Conservation (phyloP, 495 filamentous ascomycete genomes). For the Lepraria neglecta region DNA sequence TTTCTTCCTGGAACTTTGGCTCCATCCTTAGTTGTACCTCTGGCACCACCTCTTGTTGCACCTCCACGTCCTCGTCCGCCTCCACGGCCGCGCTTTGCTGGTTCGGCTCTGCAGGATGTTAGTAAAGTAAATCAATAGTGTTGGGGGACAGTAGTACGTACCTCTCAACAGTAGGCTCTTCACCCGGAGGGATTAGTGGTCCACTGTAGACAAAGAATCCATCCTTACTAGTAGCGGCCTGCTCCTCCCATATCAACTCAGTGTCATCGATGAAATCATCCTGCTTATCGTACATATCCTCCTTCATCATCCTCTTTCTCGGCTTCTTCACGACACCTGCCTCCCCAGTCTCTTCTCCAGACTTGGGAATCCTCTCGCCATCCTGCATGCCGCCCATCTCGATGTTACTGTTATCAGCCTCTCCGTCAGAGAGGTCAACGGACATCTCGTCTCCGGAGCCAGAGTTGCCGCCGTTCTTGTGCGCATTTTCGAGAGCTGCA, state of each 20-base stretch:
- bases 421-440: slow-evolving; percentile 48
- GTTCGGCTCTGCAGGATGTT: slow-evolving; percentile 27
- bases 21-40: slow-evolving; percentile 33
- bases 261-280: slow-evolving; percentile 98
- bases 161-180: slow-evolving; percentile 79
- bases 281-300: slow-evolving; percentile 92
- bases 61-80: slow-evolving; percentile 47
- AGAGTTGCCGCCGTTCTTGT: slow-evolving; percentile 37
- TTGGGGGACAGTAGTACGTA: slow-evolving; percentile 34
- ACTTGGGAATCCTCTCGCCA: slow-evolving; percentile 24
- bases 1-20: slow-evolving; percentile 51
- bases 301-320: slow-evolving; percentile 75
- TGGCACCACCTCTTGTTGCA: slow-evolving; percentile 29
- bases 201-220: slow-evolving; percentile 86
- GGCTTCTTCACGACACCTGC: slow-evolving; percentile 54
- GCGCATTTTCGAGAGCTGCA: slow-evolving; percentile 65
- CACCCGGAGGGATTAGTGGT: slow-evolving; percentile 75
- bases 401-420: slow-evolving; percentile 67
- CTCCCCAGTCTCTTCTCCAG: slow-evolving; percentile 37
- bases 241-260: slow-evolving; percentile 91
- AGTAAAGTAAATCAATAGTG: neutral
- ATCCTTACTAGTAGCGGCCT: slow-evolving; percentile 87
- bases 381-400: slow-evolving; percentile 66
- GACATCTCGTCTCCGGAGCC: slow-evolving; percentile 55
- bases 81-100: slow-evolving; percentile 69